These are phyloP conservation scores for Schizophyllum amplum DNA, from an alignment of 1,284 basidiomycete genomes.

Conservation along the genomic window DNA sequence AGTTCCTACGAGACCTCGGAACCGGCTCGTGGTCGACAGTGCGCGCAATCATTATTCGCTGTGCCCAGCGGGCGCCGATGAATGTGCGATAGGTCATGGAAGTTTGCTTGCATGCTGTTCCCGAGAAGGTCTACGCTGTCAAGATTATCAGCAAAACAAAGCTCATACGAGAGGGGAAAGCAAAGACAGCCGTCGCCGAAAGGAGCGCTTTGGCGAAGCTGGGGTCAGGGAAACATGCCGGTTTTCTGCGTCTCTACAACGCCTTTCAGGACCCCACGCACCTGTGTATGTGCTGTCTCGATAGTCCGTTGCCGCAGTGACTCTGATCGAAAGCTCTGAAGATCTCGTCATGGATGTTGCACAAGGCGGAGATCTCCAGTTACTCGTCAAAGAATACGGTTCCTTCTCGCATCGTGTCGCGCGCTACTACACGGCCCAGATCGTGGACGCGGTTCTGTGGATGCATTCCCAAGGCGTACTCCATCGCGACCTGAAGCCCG, in stretches of 20 bases:
- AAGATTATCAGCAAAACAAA: conserved; percentile 77
- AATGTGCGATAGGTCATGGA: not conserved
- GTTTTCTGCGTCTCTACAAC: conserved; percentile 74
- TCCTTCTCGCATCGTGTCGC: conserved; percentile 73
- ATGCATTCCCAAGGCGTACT: conserved; percentile 87
- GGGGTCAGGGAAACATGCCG: conserved; percentile 58
- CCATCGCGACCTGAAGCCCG: conserved; percentile 90
- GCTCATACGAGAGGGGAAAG: conserved; percentile 60
- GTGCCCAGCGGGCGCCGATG: not conserved
- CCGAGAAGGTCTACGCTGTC: conserved; percentile 54
- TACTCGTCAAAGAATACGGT: conserved; percentile 69
- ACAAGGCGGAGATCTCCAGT: conserved; percentile 84
- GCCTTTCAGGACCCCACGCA: conserved; percentile 82
- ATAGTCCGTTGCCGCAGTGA: not conserved
- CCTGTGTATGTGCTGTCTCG: conserved; percentile 56
- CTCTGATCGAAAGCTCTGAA: conserved; percentile 22
- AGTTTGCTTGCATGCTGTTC: not conserved
- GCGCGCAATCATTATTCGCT: not conserved
- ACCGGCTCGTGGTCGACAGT: not conserved
- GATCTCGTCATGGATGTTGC: conserved; percentile 90
- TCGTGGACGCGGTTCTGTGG: conserved; percentile 81
- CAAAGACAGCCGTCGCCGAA: conserved; percentile 56
- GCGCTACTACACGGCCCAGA: conserved; percentile 80
- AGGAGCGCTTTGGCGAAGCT: conserved; percentile 56
- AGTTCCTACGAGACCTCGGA: not conserved